Conservation (phyloP, 768 basidiomycete genomes). For the Lanmaoa pseudosensibilis region DNA sequence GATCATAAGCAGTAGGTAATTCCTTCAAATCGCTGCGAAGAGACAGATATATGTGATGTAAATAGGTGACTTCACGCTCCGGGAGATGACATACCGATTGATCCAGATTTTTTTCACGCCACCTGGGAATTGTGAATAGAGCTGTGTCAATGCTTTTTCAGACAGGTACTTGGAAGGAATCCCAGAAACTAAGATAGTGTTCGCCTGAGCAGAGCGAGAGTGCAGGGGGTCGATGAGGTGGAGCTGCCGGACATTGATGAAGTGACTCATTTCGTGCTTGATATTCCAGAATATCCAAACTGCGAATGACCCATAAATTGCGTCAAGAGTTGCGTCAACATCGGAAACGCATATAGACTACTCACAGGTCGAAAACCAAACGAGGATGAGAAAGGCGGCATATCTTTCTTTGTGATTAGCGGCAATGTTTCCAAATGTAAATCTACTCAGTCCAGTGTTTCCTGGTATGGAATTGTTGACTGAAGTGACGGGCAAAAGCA, state of each 20-base stretch:
- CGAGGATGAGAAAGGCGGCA: conserved; percentile 75
- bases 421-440: conserved; percentile 81
- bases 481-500: conserved; percentile 76
- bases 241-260: conserved; percentile 75
- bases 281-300: conserved; percentile 89
- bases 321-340: not conserved
- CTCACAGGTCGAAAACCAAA: conserved; percentile 78
- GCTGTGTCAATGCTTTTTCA: conserved; percentile 57
- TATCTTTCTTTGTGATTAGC: conserved; percentile 53
- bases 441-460: conserved; percentile 60
- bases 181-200: conserved; percentile 87
- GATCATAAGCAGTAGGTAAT: conserved; percentile 79
- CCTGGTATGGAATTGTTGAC: conserved; percentile 48
- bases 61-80: not conserved
- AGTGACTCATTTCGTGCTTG: conserved; percentile 75
- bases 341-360: not conserved
- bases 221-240: conserved; percentile 76
- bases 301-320: conserved; percentile 26
- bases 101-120: conserved; percentile 92
- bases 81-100: conserved; percentile 55
- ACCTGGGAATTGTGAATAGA: conserved; percentile 86
- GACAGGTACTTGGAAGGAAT: conserved; percentile 79
- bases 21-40: conserved; percentile 72
- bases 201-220: conserved; percentile 79
- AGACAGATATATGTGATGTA: not conserved